Percentiles rank a stretch among this genome's conserved stretches.
Evolutionary conservation across 73 alveolate species (phyloP).

Genomic region (Paramecium bursaria): DNA sequence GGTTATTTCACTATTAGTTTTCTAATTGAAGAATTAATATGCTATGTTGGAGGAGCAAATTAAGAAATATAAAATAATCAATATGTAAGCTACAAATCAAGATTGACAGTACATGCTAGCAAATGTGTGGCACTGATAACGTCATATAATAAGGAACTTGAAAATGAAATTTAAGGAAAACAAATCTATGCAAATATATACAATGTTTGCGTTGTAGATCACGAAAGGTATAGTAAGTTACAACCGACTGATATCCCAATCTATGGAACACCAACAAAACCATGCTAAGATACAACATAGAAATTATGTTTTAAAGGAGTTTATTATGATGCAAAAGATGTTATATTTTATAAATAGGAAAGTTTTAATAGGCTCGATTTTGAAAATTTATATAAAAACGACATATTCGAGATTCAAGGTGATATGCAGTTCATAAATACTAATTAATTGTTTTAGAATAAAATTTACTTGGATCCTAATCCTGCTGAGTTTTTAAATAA

Average conservation of each 20-base stretch:
- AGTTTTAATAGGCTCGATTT: conserved; percentile 15
- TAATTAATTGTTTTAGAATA: too few relatives aligned
- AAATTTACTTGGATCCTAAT: conserved; percentile 46
- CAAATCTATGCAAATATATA: too few relatives aligned
- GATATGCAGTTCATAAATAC: too few relatives aligned
- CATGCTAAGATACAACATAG: not conserved
- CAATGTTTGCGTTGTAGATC: not conserved
- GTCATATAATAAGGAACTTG: too few relatives aligned
- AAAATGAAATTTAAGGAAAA: too few relatives aligned
- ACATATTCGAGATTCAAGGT: not conserved
- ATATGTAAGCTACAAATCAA: too few relatives aligned
- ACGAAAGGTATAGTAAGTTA: not conserved
- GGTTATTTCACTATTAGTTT: too few relatives aligned
- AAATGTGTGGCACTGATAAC: too few relatives aligned
- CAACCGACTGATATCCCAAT: not conserved
- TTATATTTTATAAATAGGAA: conserved; percentile 39
- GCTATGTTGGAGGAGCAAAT: too few relatives aligned
- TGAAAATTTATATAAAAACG: not conserved
- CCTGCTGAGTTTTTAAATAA: not conserved
- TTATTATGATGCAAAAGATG: conserved; percentile 23
- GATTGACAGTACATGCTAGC: too few relatives aligned
- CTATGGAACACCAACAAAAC: not conserved
- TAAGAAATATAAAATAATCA: too few relatives aligned
- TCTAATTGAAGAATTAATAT: too few relatives aligned
- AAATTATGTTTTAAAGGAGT: not conserved